Percentiles rank a stretch among this genome's conserved stretches.
phyloP scores from a whole-genome alignment of 305 asterid species.

The Fraxinus latifolia region DNA sequence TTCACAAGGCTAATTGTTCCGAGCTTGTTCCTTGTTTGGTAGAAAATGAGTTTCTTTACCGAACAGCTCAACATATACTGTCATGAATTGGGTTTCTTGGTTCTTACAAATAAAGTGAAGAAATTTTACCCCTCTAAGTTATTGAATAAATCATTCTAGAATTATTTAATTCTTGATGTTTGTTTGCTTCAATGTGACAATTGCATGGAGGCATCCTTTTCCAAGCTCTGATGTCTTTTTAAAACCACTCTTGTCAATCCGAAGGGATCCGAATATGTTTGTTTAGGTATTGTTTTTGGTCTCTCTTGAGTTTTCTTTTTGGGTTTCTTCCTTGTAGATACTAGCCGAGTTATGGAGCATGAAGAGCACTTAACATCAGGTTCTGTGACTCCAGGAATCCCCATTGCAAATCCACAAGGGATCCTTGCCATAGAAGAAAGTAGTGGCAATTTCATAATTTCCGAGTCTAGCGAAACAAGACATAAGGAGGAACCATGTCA shows the following conservation, averaged over 20 bases:
- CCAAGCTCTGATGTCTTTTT: slow-evolving; percentile 2
- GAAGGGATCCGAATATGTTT: slow-evolving; percentile 18
- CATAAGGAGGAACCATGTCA: slow-evolving; percentile 32
- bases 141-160: neutral
- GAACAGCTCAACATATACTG: neutral
- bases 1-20: neutral
- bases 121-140: neutral
- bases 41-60: neutral
- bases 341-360: slow-evolving; percentile 38
- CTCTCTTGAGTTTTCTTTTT: slow-evolving; percentile 30
- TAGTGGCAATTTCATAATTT: slow-evolving; percentile 33
- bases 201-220: neutral
- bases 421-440: slow-evolving; percentile 20
- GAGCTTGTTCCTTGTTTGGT: neutral
- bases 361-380: slow-evolving; percentile 35
- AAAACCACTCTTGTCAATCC: slow-evolving; percentile 13
- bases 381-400: slow-evolving; percentile 34
- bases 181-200: neutral
- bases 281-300: slow-evolving; percentile 20
- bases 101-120: neutral
- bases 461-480: slow-evolving; percentile 25
- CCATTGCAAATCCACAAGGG: slow-evolving; percentile 31
- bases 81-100: neutral
- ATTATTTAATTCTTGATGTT: neutral
- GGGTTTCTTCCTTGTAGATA: slow-evolving; percentile 41